Evolutionary conservation across 2,329 filamentous ascomycete genomes (phyloP), one percentile per base, ranked within the genome.

Genomic region (Ophiostoma tasmaniense): DNA sequence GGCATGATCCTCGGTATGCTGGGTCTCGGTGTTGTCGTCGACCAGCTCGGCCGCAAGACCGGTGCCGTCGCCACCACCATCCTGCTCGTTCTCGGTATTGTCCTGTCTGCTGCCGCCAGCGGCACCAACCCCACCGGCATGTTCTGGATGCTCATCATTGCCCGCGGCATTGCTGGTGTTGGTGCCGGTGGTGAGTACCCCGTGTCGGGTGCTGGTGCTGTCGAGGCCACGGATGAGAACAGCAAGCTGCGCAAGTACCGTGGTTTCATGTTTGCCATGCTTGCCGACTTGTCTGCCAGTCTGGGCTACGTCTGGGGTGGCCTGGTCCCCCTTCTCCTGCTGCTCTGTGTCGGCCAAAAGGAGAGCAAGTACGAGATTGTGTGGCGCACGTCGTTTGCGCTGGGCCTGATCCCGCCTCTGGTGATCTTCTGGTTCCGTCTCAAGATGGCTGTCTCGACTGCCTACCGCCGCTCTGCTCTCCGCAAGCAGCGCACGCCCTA

Each of bases 1-100:
- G 85, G 85, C 64, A 81, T 84, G 75, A 84, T 85, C 68, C 76
- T 85, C 66, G 84, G 84, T 66, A 87, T 86, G 80, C 75, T 86
- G 8, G 76, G 81, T 71, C 85, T 86, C 70, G 83, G 84, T 7
- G 75, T 80, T 11, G 73, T 82, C 7, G 81, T 83, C 71, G 83
- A 84, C 73, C 79, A 80, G 22, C 73, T 84, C 4, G 83, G 83
- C n/a, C 78, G 83, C 52, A 79, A 80, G 59, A 83, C 79, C 0
- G 83, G 82, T 14, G 79, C 81, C 52, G 75, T 84, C 3, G 76
- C 78, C 4, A 80, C 83, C 0, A 85, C 83, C 0, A 66, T 78
- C 5, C 77, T 83, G 64, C 75, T 83, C 6, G 76, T 81, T 6
- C 66, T 73, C 22, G 82, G 82, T 30, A 79, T 84, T 52, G 75